Evolutionary conservation across 345 rosid genomes (phyloP).

Genomic region (Salix koriyanagi): DNA sequence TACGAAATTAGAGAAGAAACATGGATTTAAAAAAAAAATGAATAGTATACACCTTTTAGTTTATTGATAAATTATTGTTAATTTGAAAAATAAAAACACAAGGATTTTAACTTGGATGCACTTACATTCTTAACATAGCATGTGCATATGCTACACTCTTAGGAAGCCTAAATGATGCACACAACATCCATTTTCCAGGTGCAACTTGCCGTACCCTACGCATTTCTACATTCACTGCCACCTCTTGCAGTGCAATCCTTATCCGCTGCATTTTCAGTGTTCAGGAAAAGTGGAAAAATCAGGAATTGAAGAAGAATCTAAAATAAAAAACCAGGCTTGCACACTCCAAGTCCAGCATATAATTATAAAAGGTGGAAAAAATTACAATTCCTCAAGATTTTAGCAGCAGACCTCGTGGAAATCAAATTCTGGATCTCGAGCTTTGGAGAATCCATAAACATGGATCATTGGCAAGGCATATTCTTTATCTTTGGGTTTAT

Average conservation of each 20-base stretch:
- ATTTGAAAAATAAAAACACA: too few species aligned
- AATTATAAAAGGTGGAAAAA: background rate
- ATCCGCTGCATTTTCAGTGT: conserved; percentile 52
- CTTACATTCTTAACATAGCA: background rate
- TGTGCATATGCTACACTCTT: conserved; percentile 60
- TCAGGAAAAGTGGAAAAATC: background rate
- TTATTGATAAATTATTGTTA: too few species aligned
- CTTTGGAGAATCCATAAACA: conserved; percentile 92
- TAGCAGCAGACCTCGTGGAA: conserved; percentile 62
- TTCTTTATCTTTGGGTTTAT: conserved; percentile 34
- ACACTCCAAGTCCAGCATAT: background rate
- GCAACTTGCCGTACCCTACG: conserved; percentile 71
- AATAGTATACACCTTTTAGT: too few species aligned
- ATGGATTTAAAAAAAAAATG: too few species aligned
- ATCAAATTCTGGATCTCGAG: conserved; percentile 86
- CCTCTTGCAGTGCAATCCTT: conserved; percentile 65
- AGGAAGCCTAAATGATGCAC: conserved; percentile 80
- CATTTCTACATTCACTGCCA: conserved; percentile 70
- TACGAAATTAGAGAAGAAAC: too few species aligned
- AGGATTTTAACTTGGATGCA: background rate
- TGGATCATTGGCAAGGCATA: conserved; percentile 62
- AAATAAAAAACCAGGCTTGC: background rate
- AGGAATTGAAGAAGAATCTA: background rate
- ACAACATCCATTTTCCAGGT: conserved; percentile 90
- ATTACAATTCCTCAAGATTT: background rate